Conservation (phyloP, 169 alveolate species). For the Babesia ovis region DNA sequence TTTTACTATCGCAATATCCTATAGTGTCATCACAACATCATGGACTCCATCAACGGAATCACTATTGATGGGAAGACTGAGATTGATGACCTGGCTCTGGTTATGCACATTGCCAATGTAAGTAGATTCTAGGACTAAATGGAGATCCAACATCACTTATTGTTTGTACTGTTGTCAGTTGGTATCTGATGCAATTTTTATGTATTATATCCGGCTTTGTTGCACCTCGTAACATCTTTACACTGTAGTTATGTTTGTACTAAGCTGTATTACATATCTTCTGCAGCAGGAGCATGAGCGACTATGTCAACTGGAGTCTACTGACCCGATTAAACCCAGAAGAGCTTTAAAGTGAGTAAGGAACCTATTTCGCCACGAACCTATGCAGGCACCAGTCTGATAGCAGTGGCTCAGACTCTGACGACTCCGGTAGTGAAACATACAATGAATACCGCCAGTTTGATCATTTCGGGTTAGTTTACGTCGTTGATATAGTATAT, state of each 20-base stretch:
- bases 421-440: conserved; percentile 43
- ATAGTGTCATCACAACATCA: background rate
- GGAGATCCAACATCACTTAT: too few relatives aligned
- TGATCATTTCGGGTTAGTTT: background rate
- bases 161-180: too few relatives aligned
- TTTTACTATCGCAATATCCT: background rate
- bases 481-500: background rate
- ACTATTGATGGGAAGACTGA: conserved; percentile 64
- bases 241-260: too few relatives aligned
- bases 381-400: too few relatives aligned
- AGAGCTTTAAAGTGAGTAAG: too few relatives aligned
- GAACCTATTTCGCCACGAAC: too few relatives aligned
- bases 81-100: conserved; percentile 66
- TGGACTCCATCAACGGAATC: conserved; percentile 42
- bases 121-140: too few relatives aligned
- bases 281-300: conserved; percentile 28
- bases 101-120: conserved; percentile 68
- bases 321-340: background rate
- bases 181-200: too few relatives aligned
- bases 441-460: conserved; percentile 15
- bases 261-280: background rate
- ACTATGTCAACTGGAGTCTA: conserved; percentile 3
- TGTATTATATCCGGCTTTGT: too few relatives aligned
- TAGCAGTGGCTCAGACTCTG: conserved; percentile 40
- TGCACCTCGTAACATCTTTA: background rate